Percentiles rank a stretch among this genome's conserved stretches.
phyloP scores from a whole-genome alignment of 495 filamentous ascomycete genomes.

The Penicillium lividum region DNA sequence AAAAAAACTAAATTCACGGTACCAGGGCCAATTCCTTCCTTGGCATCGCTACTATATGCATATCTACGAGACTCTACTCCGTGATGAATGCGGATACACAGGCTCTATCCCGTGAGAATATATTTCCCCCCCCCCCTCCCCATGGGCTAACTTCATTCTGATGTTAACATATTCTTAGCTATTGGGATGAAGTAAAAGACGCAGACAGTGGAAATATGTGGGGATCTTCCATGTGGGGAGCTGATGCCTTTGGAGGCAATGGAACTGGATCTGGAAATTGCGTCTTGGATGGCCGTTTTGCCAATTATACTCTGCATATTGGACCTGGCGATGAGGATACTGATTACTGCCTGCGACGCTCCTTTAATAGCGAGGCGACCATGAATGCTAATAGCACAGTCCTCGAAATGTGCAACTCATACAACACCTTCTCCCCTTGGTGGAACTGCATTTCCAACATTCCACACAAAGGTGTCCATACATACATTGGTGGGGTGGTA shows the following conservation, averaged over 20 bases:
- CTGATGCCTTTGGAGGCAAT: constrained; percentile 19
- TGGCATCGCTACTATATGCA: constrained; percentile 52
- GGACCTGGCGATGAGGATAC: constrained; percentile 20
- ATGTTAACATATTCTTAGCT: neutral
- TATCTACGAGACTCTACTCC: constrained; percentile 43
- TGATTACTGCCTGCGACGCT: constrained; percentile 18
- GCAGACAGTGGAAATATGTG: constrained; percentile 20
- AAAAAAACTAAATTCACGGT: neutral
- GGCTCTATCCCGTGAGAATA: constrained; percentile 42
- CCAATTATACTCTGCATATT: constrained; percentile 21
- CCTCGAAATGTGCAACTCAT: constrained; percentile 14
- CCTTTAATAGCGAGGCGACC: constrained; percentile 12
- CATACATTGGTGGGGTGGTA: constrained; percentile 22
- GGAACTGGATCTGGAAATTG: constrained; percentile 16
- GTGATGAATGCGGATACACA: constrained; percentile 44
- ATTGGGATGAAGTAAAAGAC: constrained; percentile 17
- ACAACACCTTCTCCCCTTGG: constrained; percentile 18
- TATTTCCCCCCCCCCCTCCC: neutral
- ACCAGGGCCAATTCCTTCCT: constrained; percentile 39
- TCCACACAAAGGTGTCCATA: constrained; percentile 22
- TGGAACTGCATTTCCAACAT: constrained; percentile 20
- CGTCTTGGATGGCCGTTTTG: constrained; percentile 17
- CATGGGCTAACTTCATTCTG: too few species aligned
- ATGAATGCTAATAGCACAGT: constrained; percentile 18
- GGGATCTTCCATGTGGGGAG: constrained; percentile 19